phyloP scores from a whole-genome alignment of 176 grass and related monocot genomes.

The Pontederia paniculata region DNA sequence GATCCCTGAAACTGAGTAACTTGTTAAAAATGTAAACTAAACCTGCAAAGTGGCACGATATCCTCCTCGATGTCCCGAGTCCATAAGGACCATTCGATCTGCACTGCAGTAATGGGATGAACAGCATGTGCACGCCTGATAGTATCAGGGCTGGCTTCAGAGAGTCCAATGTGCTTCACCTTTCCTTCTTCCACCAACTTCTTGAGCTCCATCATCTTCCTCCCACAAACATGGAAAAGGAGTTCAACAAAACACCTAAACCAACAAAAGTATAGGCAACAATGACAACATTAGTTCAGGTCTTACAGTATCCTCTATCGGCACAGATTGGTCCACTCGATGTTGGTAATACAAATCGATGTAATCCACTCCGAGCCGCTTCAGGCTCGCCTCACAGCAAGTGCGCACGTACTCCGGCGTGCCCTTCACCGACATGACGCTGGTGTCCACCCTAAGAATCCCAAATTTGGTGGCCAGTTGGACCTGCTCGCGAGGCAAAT shows the following conservation, averaged over 20 bases:
- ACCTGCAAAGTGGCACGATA: constrained; percentile 18
- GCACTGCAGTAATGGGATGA: neutral
- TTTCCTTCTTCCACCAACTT: constrained; percentile 15
- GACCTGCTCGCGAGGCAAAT: constrained; percentile 7
- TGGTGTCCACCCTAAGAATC: neutral
- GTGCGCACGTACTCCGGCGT: constrained; percentile 2
- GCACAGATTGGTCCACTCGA: constrained; percentile 4
- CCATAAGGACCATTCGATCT: constrained; percentile 16
- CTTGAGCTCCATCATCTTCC: constrained; percentile 9
- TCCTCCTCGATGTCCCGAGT: constrained; percentile 3
- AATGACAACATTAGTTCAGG: neutral
- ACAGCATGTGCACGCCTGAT: constrained; percentile 8
- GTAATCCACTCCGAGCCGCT: constrained; percentile 11
- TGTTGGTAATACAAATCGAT: constrained; percentile 6
- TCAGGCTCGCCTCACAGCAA: constrained; percentile 7
- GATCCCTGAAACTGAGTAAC: neutral
- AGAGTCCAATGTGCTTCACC: constrained; percentile 9
- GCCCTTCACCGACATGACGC: neutral
- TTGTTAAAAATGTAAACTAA: neutral
- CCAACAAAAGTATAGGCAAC: neutral
- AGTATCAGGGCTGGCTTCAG: constrained; percentile 4
- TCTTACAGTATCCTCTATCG: constrained; percentile 12
- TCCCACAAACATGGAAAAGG: too few species aligned
- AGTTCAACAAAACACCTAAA: neutral
- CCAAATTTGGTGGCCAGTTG: constrained; percentile 13